Base-by-base conservation (phyloP, 1,284 basidiomycete genomes). In the Cryptococcus sp. region DNA sequence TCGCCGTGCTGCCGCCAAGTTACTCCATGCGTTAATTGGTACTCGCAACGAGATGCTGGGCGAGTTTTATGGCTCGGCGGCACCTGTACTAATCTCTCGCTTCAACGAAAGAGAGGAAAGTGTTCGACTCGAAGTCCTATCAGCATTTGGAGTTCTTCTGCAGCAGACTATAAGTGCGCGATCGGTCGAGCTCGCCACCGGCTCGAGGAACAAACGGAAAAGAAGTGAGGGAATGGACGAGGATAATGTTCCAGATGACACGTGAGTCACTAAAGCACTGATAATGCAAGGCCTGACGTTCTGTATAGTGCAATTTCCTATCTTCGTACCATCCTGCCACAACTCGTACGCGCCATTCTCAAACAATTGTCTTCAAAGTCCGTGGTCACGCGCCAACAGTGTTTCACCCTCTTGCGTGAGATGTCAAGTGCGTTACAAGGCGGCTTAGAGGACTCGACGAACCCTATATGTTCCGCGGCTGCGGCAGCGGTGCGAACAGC, bases 71-170 rank as follows among this genome's bases (percentile, higher is more conserved):
- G 87, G 87, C 72, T 85, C 86, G 5, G 87, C 97, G 5, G 90
- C 92, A 0, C 92, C 92, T 0, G 84, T 91, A 5, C 83, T 99
- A 47, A 91, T 96, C 55, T 87, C 89, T 10, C 86, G 94, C 31
- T 95, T 99, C 71, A 87, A 86, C 40, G 96, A 99, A 77, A 88
- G 96, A 41, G 96, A 99, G 79, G 91, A 93, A 70, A 95, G 90
- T 16, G 96, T 99, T 19, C 86, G 91, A n/a, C 81, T 96, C 19
- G 95, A 99, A 77, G 84, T 98, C 8, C 93, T 95, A 85, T 82
- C 88, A 0, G 90, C 95, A 0, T 95, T 95, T 71, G 85, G 85
- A 23, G 80, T 84, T 0, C 82, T 97, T 22, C 82, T 98, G 42
- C 88, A 84, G 59, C 93, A 94, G 79, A 93, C 92, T 13, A 67